Evolutionary conservation across 1,139 yeast genomes (phyloP), one percentile per base, ranked within the genome.

Genomic region (Keqinozyma sinolaborantium): DNA sequence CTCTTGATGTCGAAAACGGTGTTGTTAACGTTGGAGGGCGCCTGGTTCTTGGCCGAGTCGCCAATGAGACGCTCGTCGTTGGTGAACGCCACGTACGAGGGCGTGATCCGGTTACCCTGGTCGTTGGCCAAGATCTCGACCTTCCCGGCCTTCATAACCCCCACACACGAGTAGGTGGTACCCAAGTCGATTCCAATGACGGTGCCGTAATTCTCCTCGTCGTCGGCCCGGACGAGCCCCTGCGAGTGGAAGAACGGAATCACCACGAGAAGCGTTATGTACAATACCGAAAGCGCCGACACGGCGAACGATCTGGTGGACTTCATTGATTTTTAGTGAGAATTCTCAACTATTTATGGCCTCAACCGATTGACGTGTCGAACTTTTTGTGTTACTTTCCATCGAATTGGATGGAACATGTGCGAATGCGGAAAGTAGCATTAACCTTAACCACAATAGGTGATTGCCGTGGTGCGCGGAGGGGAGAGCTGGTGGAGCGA

Each of bases 41-140:
- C 94, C 68, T 87, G 95, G 67, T 86, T 87, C 73, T 87, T 87
- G 31, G 95, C 95, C 25, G 96, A 92, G 56, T 87, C 96, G 57
- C 96, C 96, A 44, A 87, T 90, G 45, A 87, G 75, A 63, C 95
- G 80, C 68, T 85, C 95, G 29, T 82, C 86, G 30, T 77, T 83
- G 29, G 86, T 82, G 60, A 85, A 85, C 12, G 95, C 90, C 39
- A 85, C 95, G 56, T 81, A 86, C 2, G 95, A 84, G 24, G 96
- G 95, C 30, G 96, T 87, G 51, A 86, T 87, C 71, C 96, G 82
- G 69, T 85, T 85, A 69, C 96, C 96, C 70, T 87, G 96, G 60
- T 87, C 96, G 58, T 87, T 87, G 48, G 96, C 95, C 52, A 87
- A 69, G 49, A 87, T 87, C 64, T 86, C 96, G 37, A 88, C 95